Evolutionary conservation across 345 rosid genomes (phyloP), one percentile per base, ranked within the genome.

Genomic region (Salix udensis): DNA sequence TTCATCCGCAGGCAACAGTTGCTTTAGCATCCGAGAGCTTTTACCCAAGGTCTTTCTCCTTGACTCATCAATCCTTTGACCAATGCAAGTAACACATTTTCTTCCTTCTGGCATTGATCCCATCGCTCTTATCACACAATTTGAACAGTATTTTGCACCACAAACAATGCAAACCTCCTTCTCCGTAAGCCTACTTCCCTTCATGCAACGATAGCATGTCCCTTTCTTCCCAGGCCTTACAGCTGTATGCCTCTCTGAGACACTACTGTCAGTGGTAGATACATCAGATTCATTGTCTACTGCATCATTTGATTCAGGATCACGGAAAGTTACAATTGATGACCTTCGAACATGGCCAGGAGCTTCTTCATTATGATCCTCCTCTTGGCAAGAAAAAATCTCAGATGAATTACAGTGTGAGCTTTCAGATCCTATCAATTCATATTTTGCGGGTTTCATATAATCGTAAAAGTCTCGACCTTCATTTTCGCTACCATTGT

Each of bases 61-160:
- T 2, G 87, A 70, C 83, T 96, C 98, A 64, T 86, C 74, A n/a
- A 96, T 87, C 79, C 88, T 83, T 31, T n/a, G 72, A 78, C 97
- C 96, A 73, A 90, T 89, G 83, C 99, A 96, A 70, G 78, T 30
- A 60, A 83, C 68, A 61, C 98, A 93, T 84, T 93, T 96, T 86
- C 98, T 89, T 72, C 98, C 99, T 82, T 96, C 97, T 23, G 94
- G 96, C 92, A 91, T 89, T 15, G 94, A 86, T 46, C 97, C 98
- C 94, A 92, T 96, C 67, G 92, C 91, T 84, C 92, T 87, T 67
- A 92, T 52, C 78, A 92, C 90, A 77, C 98, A 96, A 72, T 76
- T 79, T 19, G 1, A 30, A 76, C 99, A 96, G 77, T 87, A 96
- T 78, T 88, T 96, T 62, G 99, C 92, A 66, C 82, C 82, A 34